Conservation (phyloP, 2,329 filamentous ascomycete genomes). For the Aspergillus quadricinctus region DNA sequence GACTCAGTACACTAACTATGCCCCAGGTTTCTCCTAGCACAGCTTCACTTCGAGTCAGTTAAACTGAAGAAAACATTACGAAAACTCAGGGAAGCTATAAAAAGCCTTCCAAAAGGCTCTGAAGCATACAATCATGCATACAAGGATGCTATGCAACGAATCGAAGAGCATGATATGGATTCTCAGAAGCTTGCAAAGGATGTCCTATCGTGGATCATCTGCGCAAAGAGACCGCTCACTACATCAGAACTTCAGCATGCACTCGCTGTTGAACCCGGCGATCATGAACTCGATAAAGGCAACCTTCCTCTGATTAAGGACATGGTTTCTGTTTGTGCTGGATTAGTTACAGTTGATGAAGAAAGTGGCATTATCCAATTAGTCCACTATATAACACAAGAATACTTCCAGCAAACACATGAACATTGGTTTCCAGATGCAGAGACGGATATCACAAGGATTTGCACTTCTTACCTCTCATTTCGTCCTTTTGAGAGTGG, state of each 20-base stretch:
- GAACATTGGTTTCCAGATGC: constrained; percentile 11
- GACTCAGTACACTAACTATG: background rate
- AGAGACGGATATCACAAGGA: constrained; percentile 10
- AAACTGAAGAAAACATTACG: constrained; percentile 18
- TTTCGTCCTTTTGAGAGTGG: constrained; percentile 13
- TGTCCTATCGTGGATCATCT: constrained; percentile 41
- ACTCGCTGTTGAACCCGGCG: constrained; percentile 33
- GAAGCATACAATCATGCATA: constrained; percentile 40
- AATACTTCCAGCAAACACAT: constrained; percentile 24
- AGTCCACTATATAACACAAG: constrained; percentile 31
- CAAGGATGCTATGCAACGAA: constrained; percentile 39
- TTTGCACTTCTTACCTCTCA: constrained; percentile 20
- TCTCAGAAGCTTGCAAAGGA: constrained; percentile 35
- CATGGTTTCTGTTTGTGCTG: constrained; percentile 26
- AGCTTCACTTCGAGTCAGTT: constrained; percentile 20
- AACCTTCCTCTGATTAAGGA: constrained; percentile 28
- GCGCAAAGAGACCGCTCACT: constrained; percentile 31
- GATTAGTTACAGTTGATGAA: constrained; percentile 30
- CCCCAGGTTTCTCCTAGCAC: constrained; percentile 25
- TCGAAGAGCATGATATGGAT: constrained; percentile 35
- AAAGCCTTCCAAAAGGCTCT: constrained; percentile 25
- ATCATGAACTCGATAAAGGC: constrained; percentile 28
- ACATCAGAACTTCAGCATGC: constrained; percentile 41
- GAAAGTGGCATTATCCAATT: constrained; percentile 27
- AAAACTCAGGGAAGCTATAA: constrained; percentile 29